These are phyloP conservation scores for Prunella vulgaris DNA, from an alignment of 257 asterid genomes.

Conservation along the genomic window DNA sequence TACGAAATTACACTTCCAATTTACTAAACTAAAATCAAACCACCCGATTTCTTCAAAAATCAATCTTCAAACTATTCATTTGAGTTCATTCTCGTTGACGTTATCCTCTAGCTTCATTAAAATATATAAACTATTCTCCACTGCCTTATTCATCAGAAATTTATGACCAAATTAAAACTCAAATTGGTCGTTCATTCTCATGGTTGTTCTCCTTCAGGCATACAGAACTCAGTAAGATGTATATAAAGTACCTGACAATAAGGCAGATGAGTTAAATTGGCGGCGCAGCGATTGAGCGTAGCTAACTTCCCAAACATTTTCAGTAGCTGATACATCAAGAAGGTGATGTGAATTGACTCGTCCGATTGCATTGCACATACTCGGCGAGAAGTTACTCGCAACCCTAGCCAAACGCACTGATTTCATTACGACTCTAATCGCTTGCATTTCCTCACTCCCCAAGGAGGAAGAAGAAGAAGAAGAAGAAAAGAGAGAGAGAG, in stretches of 20 bases:
- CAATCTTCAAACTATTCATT: background rate
- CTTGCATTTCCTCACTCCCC: slow-evolving; percentile 40
- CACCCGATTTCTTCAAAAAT: slow-evolving; percentile 5
- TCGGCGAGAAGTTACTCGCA: slow-evolving; percentile 25
- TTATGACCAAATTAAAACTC: background rate
- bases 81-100: background rate
- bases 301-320: slow-evolving; percentile 15
- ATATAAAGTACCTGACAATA: slow-evolving; percentile 29
- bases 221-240: background rate
- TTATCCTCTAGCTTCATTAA: too few relatives aligned
- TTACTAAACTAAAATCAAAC: background rate
- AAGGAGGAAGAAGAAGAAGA: background rate
- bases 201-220: background rate
- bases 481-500: background rate
- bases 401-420: slow-evolving; percentile 39
- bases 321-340: slow-evolving; percentile 13
- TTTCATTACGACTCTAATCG: slow-evolving; percentile 24
- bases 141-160: background rate
- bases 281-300: slow-evolving; percentile 23
- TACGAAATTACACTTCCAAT: background rate
- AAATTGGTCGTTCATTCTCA: background rate
- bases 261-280: slow-evolving; percentile 25
- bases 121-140: background rate
- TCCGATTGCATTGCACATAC: slow-evolving; percentile 23
- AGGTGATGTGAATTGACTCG: slow-evolving; percentile 14